Evolutionary conservation across 2,329 filamentous ascomycete genomes (phyloP).

Genomic region (Sarocladiaceae sp.): DNA sequence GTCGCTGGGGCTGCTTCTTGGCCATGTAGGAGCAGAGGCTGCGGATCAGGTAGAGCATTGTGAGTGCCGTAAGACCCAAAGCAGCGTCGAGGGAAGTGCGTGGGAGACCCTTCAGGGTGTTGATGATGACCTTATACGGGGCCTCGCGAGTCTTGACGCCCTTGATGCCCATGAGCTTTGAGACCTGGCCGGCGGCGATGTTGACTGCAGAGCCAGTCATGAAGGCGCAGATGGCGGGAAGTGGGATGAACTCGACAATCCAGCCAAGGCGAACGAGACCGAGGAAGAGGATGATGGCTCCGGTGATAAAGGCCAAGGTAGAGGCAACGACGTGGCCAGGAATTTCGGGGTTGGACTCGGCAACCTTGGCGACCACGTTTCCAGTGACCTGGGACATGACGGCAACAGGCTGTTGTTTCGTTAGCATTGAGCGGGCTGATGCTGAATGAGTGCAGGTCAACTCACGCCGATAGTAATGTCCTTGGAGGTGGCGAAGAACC

Average conservation of each 20-base stretch:
- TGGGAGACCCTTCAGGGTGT: constrained; percentile 40
- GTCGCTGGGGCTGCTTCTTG: constrained; percentile 57
- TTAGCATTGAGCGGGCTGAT: too few relatives aligned
- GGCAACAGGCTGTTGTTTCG: constrained; percentile 38
- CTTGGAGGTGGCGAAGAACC: constrained; percentile 97
- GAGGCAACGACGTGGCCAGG: constrained; percentile 38
- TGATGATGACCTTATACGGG: constrained; percentile 44
- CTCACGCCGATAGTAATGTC: constrained; percentile 77
- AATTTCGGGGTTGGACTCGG: constrained; percentile 29
- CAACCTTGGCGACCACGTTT: constrained; percentile 37
- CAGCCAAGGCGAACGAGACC: constrained; percentile 46
- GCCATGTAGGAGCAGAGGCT: constrained; percentile 55
- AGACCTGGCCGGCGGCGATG: constrained; percentile 43
- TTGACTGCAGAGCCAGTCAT: constrained; percentile 48
- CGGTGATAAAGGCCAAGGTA: constrained; percentile 40
- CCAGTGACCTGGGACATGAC: constrained; percentile 48
- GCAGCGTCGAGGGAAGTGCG: constrained; percentile 60
- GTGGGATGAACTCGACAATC: constrained; percentile 48
- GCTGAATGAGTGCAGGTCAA: too few relatives aligned
- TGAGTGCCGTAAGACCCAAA: constrained; percentile 62
- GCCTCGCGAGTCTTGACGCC: constrained; percentile 42
- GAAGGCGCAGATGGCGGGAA: constrained; percentile 47
- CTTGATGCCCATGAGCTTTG: constrained; percentile 44
- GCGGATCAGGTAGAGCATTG: constrained; percentile 63
- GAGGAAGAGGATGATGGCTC: constrained; percentile 41